These are phyloP conservation scores for Colletotrichum sp. DNA, from an alignment of 2,329 filamentous ascomycete genomes.

Conservation along the genomic window DNA sequence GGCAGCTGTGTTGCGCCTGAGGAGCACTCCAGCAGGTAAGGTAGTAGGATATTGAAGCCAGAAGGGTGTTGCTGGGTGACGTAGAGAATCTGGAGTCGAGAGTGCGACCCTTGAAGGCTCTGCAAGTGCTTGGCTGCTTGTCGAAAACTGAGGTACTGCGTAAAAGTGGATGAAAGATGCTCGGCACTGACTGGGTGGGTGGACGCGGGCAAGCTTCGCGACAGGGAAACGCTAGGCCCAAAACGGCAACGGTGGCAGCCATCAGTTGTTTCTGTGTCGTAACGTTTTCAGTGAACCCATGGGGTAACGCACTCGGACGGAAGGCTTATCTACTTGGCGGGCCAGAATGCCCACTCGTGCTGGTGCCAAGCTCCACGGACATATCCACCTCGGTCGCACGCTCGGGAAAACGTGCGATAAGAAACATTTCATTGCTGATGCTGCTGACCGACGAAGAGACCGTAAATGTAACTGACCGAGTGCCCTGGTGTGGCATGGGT, in stretches of 20 bases:
- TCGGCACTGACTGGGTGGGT: not conserved
- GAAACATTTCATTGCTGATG: not conserved
- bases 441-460: not conserved
- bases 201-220: not conserved
- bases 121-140: not conserved
- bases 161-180: not conserved
- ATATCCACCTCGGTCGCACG: slow-evolving; percentile 11
- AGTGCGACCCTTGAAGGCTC: not conserved
- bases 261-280: slow-evolving; percentile 21
- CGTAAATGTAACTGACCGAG: not conserved
- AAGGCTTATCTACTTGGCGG: slow-evolving; percentile 22
- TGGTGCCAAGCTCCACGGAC: slow-evolving; percentile 5
- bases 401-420: slow-evolving; percentile 14
- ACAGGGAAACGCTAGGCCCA: not conserved
- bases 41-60: not conserved
- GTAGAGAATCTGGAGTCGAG: not conserved
- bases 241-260: not conserved
- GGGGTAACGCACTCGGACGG: slow-evolving; percentile 7
- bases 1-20: not conserved
- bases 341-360: not conserved
- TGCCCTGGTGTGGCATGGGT: not conserved
- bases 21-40: not conserved
- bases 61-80: slow-evolving; percentile 4
- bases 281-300: slow-evolving; percentile 21
- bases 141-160: not conserved